Conservation (phyloP, 129 eudicot genomes). For the Centaurea solstitialis region DNA sequence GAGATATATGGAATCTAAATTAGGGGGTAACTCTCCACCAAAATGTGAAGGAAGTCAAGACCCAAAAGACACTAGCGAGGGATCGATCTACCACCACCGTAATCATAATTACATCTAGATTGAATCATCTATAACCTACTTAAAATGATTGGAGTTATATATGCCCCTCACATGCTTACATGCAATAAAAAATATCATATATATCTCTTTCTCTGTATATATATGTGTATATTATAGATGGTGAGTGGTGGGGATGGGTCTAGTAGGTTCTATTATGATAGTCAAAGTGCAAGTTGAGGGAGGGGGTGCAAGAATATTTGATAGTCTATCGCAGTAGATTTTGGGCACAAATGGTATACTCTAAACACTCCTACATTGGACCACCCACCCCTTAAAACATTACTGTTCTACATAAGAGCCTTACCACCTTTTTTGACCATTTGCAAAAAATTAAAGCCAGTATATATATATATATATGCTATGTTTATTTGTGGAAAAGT, state of each 20-base stretch:
- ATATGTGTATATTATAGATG: background rate
- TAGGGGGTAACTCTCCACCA: background rate
- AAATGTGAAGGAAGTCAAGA: background rate
- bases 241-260: constrained; percentile 38
- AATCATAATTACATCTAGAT: background rate
- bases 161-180: background rate
- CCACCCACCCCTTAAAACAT: constrained; percentile 23
- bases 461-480: too few relatives aligned
- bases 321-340: constrained; percentile 13
- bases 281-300: constrained; percentile 35
- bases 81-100: background rate
- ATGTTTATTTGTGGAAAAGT: too few relatives aligned
- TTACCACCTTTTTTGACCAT: constrained; percentile 7
- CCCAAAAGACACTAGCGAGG: background rate
- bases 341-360: constrained; percentile 19
- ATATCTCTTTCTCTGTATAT: background rate
- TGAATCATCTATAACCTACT: constrained; percentile 1
- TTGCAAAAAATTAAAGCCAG: too few relatives aligned
- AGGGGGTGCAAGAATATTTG: constrained; percentile 30
- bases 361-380: constrained; percentile 24
- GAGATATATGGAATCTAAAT: background rate
- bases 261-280: constrained; percentile 25
- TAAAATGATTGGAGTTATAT: constrained; percentile 10
- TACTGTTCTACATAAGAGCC: constrained; percentile 16
- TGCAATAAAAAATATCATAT: background rate